Percentiles rank a stretch among this genome's conserved stretches.
phyloP scores from a whole-genome alignment of 306 rosid genomes.

The Rubus parviflorus region DNA sequence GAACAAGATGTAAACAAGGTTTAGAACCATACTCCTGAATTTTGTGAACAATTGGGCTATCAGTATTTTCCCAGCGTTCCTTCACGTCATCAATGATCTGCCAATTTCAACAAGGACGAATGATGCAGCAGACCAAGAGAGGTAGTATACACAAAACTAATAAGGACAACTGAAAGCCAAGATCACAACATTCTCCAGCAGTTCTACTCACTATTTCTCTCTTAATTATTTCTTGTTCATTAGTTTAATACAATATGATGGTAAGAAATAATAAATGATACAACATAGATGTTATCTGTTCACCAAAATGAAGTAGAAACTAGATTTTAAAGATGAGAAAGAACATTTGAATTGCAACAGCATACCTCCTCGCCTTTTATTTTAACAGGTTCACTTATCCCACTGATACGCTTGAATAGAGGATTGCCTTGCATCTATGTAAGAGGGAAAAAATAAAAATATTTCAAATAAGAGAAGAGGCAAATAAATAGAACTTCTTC shows the following conservation, averaged over 20 bases:
- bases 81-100: constrained; percentile 87
- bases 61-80: constrained; percentile 77
- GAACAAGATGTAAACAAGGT: constrained; percentile 3
- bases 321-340: constrained; percentile 10
- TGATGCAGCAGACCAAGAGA: constrained; percentile 17
- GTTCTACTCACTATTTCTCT: not conserved
- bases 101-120: constrained; percentile 37
- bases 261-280: not conserved
- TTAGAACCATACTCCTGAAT: constrained; percentile 73
- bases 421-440: constrained; percentile 65
- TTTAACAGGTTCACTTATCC: constrained; percentile 68
- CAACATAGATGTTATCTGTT: not conserved
- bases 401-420: constrained; percentile 48
- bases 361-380: constrained; percentile 78
- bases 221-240: not conserved
- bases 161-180: not conserved
- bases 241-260: not conserved
- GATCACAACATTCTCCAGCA: not conserved
- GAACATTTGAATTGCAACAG: constrained; percentile 22
- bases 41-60: constrained; percentile 72
- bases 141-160: constrained; percentile 4
- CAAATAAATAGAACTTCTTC: constrained; percentile 12
- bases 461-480: not conserved
- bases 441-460: constrained; percentile 12
- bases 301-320: not conserved